Evolutionary conservation across 2,329 filamentous ascomycete genomes (phyloP).

Genomic region (Sordariomycetes sp.): DNA sequence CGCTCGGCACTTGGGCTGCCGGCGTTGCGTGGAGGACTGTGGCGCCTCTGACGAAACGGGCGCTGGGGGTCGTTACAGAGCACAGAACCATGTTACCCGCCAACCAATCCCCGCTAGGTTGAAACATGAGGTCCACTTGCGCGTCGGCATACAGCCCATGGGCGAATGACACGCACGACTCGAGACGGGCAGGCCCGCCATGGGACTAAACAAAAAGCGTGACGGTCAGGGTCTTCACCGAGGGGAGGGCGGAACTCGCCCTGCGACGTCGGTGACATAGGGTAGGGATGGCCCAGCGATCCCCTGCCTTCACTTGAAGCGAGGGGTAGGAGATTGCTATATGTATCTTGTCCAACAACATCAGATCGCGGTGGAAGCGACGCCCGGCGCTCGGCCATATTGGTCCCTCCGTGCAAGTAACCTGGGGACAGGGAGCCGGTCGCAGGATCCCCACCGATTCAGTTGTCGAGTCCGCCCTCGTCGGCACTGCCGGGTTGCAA

Average conservation of each 20-base stretch:
- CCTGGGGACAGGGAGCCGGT: no score
- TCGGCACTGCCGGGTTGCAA: neutral
- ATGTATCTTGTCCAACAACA: no score
- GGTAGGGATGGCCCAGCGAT: no score
- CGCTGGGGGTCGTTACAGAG: neutral
- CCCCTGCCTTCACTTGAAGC: no score
- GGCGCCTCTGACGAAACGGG: neutral
- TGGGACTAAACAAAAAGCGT: no score
- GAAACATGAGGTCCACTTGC: neutral
- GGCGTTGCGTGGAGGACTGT: neutral
- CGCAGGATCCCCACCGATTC: neutral
- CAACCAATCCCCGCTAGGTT: neutral
- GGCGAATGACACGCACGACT: neutral
- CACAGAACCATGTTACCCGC: neutral
- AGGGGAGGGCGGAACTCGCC: no score
- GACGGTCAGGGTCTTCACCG: no score
- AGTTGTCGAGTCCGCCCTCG: neutral
- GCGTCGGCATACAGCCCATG: neutral
- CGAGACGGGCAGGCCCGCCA: neutral
- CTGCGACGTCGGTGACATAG: no score
- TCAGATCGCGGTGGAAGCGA: no score
- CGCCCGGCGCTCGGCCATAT: no score
- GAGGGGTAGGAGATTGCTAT: no score
- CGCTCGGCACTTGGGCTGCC: neutral
- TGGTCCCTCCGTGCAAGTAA: no score